Conservation (phyloP, 1,284 basidiomycete genomes). For the Coniophora puteana region DNA sequence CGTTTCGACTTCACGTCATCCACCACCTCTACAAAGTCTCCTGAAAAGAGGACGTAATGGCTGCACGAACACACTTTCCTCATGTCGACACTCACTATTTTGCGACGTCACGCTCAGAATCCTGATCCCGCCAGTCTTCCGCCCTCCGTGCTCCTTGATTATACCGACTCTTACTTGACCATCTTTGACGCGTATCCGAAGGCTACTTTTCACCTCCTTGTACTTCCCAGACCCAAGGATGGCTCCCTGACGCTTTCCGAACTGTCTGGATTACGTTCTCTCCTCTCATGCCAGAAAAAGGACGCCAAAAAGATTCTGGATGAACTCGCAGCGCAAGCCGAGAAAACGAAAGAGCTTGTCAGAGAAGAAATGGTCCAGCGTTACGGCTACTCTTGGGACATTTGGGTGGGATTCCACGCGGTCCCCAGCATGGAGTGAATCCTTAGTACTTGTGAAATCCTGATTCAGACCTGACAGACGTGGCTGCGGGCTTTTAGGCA, state of each 20-base stretch:
- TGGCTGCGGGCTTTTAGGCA: constrained; percentile 64
- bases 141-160: constrained; percentile 57
- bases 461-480: neutral
- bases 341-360: constrained; percentile 55
- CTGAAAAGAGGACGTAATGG: neutral
- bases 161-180: constrained; percentile 59
- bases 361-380: constrained; percentile 78
- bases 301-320: constrained; percentile 53
- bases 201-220: constrained; percentile 79
- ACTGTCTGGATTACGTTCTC: constrained; percentile 53
- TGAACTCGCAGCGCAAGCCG: constrained; percentile 54
- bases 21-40: no score
- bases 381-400: constrained; percentile 78
- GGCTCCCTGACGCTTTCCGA: constrained; percentile 35
- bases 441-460: neutral
- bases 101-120: constrained; percentile 61
- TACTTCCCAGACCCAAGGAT: constrained; percentile 62
- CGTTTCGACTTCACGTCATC: no score
- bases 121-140: constrained; percentile 52
- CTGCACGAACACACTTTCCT: neutral
- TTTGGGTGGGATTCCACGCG: constrained; percentile 87
- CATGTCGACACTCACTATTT: constrained; percentile 47
- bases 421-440: constrained; percentile 75
- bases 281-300: constrained; percentile 56
- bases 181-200: constrained; percentile 89